Evolutionary conservation across 2,329 filamentous ascomycete genomes (phyloP).

Genomic region (Lasiodiplodia gonubiensis): DNA sequence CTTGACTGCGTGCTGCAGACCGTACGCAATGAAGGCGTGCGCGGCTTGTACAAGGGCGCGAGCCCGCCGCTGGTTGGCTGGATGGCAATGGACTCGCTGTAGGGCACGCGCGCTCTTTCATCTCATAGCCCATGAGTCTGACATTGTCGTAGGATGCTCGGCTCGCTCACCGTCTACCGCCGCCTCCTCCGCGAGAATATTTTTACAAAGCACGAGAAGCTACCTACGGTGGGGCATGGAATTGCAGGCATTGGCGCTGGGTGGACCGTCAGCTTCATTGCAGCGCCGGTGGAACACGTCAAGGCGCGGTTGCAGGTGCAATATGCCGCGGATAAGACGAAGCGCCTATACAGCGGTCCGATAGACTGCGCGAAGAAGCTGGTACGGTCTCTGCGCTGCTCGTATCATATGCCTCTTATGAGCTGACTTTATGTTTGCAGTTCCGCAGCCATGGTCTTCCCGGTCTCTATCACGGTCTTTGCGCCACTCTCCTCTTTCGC

Average conservation of each 20-base stretch:
- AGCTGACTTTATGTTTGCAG: neutral
- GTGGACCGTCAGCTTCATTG: conserved; percentile 88
- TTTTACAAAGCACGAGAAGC: conserved; percentile 64
- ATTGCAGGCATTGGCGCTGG: conserved; percentile 87
- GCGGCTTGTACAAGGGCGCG: conserved; percentile 91
- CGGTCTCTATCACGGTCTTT: conserved; percentile 85
- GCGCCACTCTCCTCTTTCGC: conserved; percentile 84
- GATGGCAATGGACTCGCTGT: conserved; percentile 95
- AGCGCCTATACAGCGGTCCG: conserved; percentile 83
- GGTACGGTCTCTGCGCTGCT: conserved; percentile 37
- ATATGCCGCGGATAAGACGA: conserved; percentile 78
- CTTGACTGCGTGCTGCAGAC: conserved; percentile 86
- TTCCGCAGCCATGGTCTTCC: conserved; percentile 70
- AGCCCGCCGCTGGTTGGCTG: conserved; percentile 91
- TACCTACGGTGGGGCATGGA: conserved; percentile 82
- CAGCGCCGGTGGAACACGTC: conserved; percentile 91
- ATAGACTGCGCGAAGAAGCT: conserved; percentile 81
- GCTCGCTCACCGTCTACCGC: conserved; percentile 88
- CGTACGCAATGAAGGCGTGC: conserved; percentile 80
- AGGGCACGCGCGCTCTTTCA: conserved; percentile 32
- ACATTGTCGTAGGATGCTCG: conserved; percentile 69
- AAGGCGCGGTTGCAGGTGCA: conserved; percentile 95
- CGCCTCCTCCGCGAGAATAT: conserved; percentile 80
- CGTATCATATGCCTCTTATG: no score
- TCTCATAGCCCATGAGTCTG: conserved; percentile 9